Evolutionary conservation across 495 filamentous ascomycete species (phyloP).

Genomic region (Penicillium alfredii): DNA sequence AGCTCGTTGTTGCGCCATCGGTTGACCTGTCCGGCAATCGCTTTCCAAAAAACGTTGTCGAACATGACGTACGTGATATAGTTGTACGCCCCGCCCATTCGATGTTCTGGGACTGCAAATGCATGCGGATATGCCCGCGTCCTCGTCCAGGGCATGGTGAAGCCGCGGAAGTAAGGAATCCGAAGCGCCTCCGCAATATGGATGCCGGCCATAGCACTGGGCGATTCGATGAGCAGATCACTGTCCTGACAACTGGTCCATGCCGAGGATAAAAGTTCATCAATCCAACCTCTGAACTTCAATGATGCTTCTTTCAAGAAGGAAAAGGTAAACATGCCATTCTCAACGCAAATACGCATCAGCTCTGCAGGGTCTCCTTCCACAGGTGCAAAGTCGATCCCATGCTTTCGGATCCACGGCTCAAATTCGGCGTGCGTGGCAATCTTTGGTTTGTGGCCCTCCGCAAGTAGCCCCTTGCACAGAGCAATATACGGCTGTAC

Average conservation of each 20-base stretch:
- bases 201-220: conserved; percentile 96
- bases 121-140: conserved; percentile 96
- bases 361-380: conserved; percentile 90
- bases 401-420: conserved; percentile 80
- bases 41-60: conserved; percentile 94
- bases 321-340: conserved; percentile 93
- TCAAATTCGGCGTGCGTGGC: conserved; percentile 90
- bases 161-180: conserved; percentile 95
- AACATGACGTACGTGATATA: conserved; percentile 96
- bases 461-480: conserved; percentile 81
- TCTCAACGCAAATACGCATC: conserved; percentile 92
- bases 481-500: conserved; percentile 97
- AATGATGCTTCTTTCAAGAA: conserved; percentile 82
- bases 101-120: conserved; percentile 88
- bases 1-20: conserved; percentile 81
- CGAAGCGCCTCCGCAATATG: conserved; percentile 94
- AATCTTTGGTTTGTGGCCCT: conserved; percentile 82
- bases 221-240: conserved; percentile 89
- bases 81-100: conserved; percentile 93
- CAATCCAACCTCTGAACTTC: conserved; percentile 92
- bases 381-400: conserved; percentile 84
- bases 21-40: conserved; percentile 87
- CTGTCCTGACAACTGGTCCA: conserved; percentile 81
- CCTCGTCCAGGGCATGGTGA: conserved; percentile 98
- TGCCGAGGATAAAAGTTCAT: conserved; percentile 76